Base-by-base conservation (phyloP, 2,329 filamentous ascomycete genomes). In the Davidsoniella australis region DNA sequence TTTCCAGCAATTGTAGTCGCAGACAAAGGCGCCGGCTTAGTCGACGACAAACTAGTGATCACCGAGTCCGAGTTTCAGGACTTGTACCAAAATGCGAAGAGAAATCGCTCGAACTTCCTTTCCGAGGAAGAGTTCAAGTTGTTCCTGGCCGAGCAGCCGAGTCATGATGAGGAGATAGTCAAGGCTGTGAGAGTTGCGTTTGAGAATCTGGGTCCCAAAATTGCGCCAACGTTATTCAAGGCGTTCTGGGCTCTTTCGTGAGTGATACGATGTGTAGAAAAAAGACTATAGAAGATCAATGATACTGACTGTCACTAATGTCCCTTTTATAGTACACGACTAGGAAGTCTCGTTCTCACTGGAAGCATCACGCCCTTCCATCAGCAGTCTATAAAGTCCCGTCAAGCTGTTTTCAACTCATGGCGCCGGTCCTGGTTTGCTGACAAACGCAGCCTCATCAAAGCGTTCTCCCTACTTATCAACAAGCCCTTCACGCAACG, bases 281-380 rank as follows among this genome's bases (percentile, higher is more conserved):
- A 38, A 26, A n/a, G 33, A 38, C 14, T n/a, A 26, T 29, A 7
- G 18, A 20, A 16, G 18, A 44, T 48, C 26, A 43, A 16, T 6
- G 24, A 5, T 36, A 18, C 36, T n/a, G 12, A 33, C 29, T 12
- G 12, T 12, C 12, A 33, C 12, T 33, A 12, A 12, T 12, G 1
- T 33, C 3, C 8, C 8, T 29, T 60, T 26, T 36, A 12, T 17
- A 83, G 78, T 53, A 78, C 77, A 18, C 71, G 75, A 33, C 60
- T 71, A 3, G 81, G 81, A 23, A 76, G 77, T 23, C 62, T 82
- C 16, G 60, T 82, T 5, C 66, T 85, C 43, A 86, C 82, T 0
- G 80, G 82, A n/a, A 74, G 78, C 59, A 68, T 72, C 55, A 74
- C 70, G 0, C 75, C 80, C 1, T 62, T 85, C 42, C 68, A 75